These are phyloP conservation scores for Diplogelasinospora grovesii DNA, from an alignment of 495 filamentous ascomycete genomes.

Conservation along the genomic window DNA sequence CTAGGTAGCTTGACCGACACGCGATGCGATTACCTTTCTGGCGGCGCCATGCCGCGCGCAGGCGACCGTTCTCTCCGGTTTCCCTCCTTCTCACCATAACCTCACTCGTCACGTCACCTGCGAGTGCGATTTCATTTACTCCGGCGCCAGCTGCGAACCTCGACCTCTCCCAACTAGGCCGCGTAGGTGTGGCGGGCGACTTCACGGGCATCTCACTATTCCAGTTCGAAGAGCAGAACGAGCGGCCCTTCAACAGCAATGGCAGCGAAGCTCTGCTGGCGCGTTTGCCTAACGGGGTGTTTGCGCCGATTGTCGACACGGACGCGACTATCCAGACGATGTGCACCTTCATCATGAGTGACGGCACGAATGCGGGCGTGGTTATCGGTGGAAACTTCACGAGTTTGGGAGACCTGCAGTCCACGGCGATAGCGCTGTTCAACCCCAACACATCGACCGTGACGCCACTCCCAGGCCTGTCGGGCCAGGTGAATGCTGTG, in stretches of 20 bases:
- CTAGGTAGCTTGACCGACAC: slow-evolving; percentile 8
- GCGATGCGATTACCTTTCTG: slow-evolving; percentile 35
- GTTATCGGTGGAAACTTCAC: slow-evolving; percentile 95
- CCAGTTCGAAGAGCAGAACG: slow-evolving; percentile 71
- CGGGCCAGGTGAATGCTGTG: slow-evolving; percentile 71
- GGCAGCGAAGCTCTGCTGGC: slow-evolving; percentile 76
- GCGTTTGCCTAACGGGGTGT: slow-evolving; percentile 78
- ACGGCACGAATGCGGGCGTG: slow-evolving; percentile 64
- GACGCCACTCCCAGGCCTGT: slow-evolving; percentile 67
- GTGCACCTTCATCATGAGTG: slow-evolving; percentile 68
- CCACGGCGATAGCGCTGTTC: slow-evolving; percentile 74
- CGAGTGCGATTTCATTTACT: slow-evolving; percentile 61
- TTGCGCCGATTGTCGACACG: slow-evolving; percentile 62
- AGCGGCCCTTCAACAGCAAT: slow-evolving; percentile 59
- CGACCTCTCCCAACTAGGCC: slow-evolving; percentile 73
- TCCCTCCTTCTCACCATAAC: slow-evolving; percentile 32
- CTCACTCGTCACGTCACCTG: slow-evolving; percentile 35
- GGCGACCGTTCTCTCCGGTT: slow-evolving; percentile 14
- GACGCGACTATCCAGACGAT: slow-evolving; percentile 81
- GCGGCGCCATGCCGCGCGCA: slow-evolving; percentile 29
- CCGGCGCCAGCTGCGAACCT: slow-evolving; percentile 69
- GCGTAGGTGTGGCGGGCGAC: slow-evolving; percentile 81
- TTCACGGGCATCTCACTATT: slow-evolving; percentile 90
- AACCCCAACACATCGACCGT: slow-evolving; percentile 61
- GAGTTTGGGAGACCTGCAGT: slow-evolving; percentile 64